A percentile compares a stretch with the other conserved stretches of the same genome.
These are phyloP conservation scores for Beauveria sp. DNA, from an alignment of 2,329 filamentous ascomycete species.

Conservation along the genomic window DNA sequence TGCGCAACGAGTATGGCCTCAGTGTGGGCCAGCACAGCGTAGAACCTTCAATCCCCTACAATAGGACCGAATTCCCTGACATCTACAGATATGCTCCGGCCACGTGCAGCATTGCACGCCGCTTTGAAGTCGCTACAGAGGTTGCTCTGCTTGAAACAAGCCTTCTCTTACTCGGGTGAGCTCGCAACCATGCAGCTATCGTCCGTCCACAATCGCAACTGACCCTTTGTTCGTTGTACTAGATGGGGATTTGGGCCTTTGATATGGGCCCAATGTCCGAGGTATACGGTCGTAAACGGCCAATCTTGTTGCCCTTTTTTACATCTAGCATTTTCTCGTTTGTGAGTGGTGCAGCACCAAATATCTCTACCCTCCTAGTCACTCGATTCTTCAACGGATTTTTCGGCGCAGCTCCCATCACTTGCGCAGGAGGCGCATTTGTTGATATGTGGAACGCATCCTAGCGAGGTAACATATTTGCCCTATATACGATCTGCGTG, in stretches of 20 bases:
- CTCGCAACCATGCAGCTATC: neutral
- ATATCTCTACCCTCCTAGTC: neutral
- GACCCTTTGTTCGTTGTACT: neutral
- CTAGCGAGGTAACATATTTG: neutral
- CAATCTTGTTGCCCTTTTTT: neutral
- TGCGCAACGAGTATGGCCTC: neutral
- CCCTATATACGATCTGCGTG: neutral
- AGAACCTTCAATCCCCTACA: neutral
- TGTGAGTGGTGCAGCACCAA: neutral
- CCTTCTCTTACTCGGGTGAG: neutral
- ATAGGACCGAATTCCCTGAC: neutral
- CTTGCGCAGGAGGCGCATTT: neutral
- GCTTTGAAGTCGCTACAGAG: neutral
- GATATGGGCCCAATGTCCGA: neutral
- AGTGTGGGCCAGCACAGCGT: neutral
- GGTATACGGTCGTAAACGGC: neutral
- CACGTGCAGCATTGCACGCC: neutral
- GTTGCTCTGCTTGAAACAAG: neutral
- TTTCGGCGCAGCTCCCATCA: neutral
- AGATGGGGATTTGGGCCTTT: neutral
- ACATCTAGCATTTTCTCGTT: neutral
- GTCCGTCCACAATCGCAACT: neutral
- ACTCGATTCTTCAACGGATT: neutral
- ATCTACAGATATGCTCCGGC: neutral
- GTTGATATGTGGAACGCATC: neutral